phyloP scores from a whole-genome alignment of 495 filamentous ascomycete genomes.

The Penicillium chermesinum region DNA sequence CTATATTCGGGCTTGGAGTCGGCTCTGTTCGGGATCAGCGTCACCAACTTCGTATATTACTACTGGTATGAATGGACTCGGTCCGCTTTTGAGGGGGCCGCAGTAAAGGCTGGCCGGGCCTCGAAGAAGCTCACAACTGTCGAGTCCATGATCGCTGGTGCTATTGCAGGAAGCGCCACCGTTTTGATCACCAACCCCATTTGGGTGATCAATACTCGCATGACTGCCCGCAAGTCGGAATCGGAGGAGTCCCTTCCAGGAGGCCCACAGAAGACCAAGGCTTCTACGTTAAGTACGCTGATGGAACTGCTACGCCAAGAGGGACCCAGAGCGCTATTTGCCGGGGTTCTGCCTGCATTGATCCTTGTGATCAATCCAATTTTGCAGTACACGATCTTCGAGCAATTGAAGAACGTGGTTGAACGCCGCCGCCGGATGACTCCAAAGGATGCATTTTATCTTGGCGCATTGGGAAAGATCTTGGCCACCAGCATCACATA shows the following conservation, averaged over 20 bases:
- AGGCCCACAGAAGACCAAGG: conserved; percentile 42
- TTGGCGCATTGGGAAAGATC: conserved; percentile 91
- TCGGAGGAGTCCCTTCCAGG: conserved; percentile 51
- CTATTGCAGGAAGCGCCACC: conserved; percentile 89
- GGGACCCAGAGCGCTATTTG: conserved; percentile 77
- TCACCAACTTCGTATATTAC: conserved; percentile 99
- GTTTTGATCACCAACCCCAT: conserved; percentile 96
- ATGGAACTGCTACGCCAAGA: conserved; percentile 71
- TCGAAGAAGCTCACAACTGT: conserved; percentile 80
- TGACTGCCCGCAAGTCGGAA: conserved; percentile 77
- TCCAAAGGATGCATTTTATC: conserved; percentile 79
- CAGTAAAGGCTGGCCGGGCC: conserved; percentile 64
- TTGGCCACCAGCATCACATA: conserved; percentile 92
- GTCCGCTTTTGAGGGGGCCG: conserved; percentile 78
- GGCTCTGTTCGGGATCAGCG: conserved; percentile 92
- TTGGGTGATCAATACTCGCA: conserved; percentile 97
- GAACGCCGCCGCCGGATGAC: conserved; percentile 66
- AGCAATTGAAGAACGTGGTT: conserved; percentile 82
- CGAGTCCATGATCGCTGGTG: conserved; percentile 90
- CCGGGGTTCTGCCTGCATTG: conserved; percentile 87
- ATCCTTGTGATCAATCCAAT: conserved; percentile 97
- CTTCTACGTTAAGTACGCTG: conserved; percentile 75
- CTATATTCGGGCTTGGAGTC: conserved; percentile 86
- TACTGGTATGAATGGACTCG: conserved; percentile 99
- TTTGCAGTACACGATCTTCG: conserved; percentile 96